Base-by-base conservation (phyloP, 1,284 basidiomycete species). In the Leccinum huronense region DNA sequence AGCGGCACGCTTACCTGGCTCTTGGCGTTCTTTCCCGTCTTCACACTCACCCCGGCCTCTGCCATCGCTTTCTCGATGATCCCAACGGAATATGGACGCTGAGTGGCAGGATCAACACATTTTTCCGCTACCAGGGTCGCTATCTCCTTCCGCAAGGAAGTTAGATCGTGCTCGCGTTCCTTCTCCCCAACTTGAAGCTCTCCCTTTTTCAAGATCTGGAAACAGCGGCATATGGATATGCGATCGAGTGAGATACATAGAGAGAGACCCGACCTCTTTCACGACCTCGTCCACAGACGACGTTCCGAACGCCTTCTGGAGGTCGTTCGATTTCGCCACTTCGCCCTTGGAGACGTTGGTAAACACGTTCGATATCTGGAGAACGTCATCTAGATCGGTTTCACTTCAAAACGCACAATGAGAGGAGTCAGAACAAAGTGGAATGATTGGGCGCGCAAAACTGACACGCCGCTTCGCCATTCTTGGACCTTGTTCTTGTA, bases 401-500 rank as follows among this genome's bases (percentile, higher is more conserved):
- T 99, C 97, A 27, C 91, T 93, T 70, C 13, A 67, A 45, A 67
- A 27, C 42, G 33, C 48, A 34, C 58, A 30, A 60, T 62, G 62
- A 67, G 62, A 19, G 1, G 38, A 8, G 23, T 13, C 23, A 51
- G 19, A 23, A 56, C 13, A 30, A 9, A 23, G 40, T 63, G 5
- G 27, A 23, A 48, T 27, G 19, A 45, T 55, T 42, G 56, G 58
- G 59, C 31, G 45, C 48, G 36, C 48, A 23, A 11, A 55, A 81
- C 88, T 75, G 76, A 93, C 90, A 97, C 91, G 66, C 95, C 95
- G 61, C 87, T 94, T 63, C 97, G 82, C 88, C 92, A 99, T 78
- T 98, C 96, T 70, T 95, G 92, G 23, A 98, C 97, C 80, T 98
- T 98, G 81, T 99, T 99, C 83, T 98, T 98, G 82, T 98, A 98